Evolutionary conservation across 306 rosid genomes (phyloP), one percentile per base, ranked within the genome.

Genomic region (Pyrus communis): DNA sequence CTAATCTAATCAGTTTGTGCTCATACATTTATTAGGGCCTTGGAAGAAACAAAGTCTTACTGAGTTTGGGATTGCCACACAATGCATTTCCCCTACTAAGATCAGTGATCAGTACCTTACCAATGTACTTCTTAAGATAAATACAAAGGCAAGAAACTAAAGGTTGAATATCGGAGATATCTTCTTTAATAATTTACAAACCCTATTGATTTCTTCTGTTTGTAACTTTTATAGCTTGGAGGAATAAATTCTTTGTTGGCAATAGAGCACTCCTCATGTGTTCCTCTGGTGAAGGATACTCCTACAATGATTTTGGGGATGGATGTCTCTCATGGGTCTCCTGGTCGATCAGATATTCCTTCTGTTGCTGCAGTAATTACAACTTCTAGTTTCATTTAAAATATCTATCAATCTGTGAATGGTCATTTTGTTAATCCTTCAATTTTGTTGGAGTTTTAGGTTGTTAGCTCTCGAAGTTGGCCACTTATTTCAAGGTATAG

Each of bases 221-320:
- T 78, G 51, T 75, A 9, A 66, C 25, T 18, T 77, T 23, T 67
- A 57, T 79, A 95, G 98, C 95, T 95, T 77, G 96, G 98, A 46
- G 98, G 97, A 79, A 88, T 86, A 79, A 95, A 95, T 77, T 95
- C 96, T 72, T 75, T 95, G 88, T 84, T 95, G 87, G 89, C 89
- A 66, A 61, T 90, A n/a, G 98, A 95, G 85, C 84, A 88, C 66
- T 88, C 88, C 67, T 83, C 92, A 73, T 14, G 83, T 80, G 80
- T 95, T 80, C 97, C 97, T 43, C 54, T 90, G 42, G 80, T 94
- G 43, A 87, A 85, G 75, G 96, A 90, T 81, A 84, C 84, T 69
- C 95, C 98, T 58, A 94, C 98, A 3, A 71, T 94, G 89, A 94
- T 94, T 83, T 79, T 95, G 87, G 98, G 98, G 54, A 90, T 95